Base-by-base conservation (phyloP, 2,329 filamentous ascomycete genomes). In the Apiospora arundinis region DNA sequence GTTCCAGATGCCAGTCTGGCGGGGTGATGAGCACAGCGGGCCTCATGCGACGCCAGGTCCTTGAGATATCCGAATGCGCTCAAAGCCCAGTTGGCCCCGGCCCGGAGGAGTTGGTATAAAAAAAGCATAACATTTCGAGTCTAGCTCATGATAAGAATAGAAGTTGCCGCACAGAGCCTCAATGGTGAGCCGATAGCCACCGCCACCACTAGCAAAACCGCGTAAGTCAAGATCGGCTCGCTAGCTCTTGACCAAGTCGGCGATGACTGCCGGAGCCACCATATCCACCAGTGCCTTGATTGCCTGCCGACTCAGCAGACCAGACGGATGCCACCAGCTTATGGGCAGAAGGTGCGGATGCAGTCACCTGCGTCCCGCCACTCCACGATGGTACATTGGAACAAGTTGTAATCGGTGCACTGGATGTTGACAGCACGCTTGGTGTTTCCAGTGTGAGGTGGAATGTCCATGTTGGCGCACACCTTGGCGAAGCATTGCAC, bases 271-370 rank as follows among this genome's bases (percentile, higher is more conserved):
- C 56, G 56, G 52, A 60, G 56, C n/a, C 32, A 40, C 56, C 32
- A 23, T 63, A 40, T 40, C 56, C 56, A 63, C 56, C 18, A 28
- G 56, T 63, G 56, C 56, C 32, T 63, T 40, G 56, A 11, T 63
- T 40, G 56, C 56, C 56, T 40, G 56, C 56, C 56, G 56, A 63
- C 56, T 40, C 56, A 63, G 56, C 56, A 28, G 56, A 63, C 56
- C 32, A n/a, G 32, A 40, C 32, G 32, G 21, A 37, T 12, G 56
- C 23, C 12, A 18, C n/a, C 65, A 23, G 40, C 21, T 28, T 69
- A 69, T n/a, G 46, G 67, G 48, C 67, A 69, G 45, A 69, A 49
- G 8, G 46, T 52, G 46, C 45, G 67, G 32, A 69, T 52, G 67
- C 67, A 69, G 46, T 52, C 67, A 40, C 48, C 45, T 32, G 67